Evolutionary conservation across 257 asterid species (phyloP).

Genomic region (Eustoma russellianum): DNA sequence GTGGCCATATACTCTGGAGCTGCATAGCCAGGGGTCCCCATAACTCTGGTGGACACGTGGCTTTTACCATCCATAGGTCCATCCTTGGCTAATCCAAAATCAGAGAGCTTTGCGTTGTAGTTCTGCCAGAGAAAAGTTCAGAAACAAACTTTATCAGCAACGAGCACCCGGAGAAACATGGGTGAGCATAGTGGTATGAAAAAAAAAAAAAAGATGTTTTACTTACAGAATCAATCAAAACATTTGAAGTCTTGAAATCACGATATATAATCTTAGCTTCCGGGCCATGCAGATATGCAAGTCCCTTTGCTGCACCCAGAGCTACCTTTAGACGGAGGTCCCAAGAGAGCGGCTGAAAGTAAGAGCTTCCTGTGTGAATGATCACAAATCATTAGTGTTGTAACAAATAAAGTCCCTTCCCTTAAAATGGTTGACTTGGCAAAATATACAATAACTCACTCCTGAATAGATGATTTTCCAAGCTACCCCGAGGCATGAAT

Average conservation of each 20-base stretch:
- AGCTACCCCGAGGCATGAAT: constrained; percentile 34
- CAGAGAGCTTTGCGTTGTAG: constrained; percentile 35
- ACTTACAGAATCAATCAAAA: constrained; percentile 35
- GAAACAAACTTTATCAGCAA: not conserved
- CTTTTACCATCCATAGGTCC: constrained; percentile 30
- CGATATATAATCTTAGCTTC: constrained; percentile 35
- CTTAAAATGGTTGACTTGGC: not conserved
- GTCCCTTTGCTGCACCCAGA: constrained; percentile 33
- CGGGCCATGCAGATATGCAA: constrained; percentile 30
- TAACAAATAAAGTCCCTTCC: not conserved
- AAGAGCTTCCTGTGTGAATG: constrained; percentile 21
- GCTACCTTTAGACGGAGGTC: constrained; percentile 30
- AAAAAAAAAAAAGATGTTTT: not conserved
- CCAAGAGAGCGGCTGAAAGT: constrained; percentile 34
- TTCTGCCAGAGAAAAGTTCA: constrained; percentile 11
- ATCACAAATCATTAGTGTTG: not conserved
- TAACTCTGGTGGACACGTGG: constrained; percentile 32
- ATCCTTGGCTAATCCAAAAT: constrained; percentile 35
- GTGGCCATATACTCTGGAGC: constrained; percentile 36
- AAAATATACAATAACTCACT: constrained; percentile 18
- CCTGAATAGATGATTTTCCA: constrained; percentile 35
- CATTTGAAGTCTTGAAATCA: constrained; percentile 32
- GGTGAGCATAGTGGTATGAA: not conserved
- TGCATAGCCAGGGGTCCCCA: constrained; percentile 38
- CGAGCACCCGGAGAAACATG: not conserved